Percentiles rank a stretch among this genome's conserved stretches.
Conservation (phyloP, 345 rosid species). For the Kernera saxatilis region DNA sequence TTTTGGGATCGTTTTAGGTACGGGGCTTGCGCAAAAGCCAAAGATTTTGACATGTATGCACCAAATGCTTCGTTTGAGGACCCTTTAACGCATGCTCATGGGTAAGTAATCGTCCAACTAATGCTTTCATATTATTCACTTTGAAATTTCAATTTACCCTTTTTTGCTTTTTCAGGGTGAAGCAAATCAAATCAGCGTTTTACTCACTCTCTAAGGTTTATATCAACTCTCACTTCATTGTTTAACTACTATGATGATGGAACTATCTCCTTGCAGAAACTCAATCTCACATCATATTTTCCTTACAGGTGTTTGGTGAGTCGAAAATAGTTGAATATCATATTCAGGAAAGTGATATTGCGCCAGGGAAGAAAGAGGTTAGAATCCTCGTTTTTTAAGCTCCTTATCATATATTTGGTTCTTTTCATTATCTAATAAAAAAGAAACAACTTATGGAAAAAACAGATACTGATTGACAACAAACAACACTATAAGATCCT, state of each 20-base stretch:
- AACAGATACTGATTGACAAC: slow-evolving; percentile 71
- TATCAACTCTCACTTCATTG: background rate
- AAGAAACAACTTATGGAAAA: background rate
- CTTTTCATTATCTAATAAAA: background rate
- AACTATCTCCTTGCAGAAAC: background rate
- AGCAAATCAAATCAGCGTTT: slow-evolving; percentile 92
- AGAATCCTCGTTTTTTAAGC: background rate
- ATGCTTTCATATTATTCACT: background rate
- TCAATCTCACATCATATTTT: background rate
- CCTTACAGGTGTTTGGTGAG: slow-evolving; percentile 62
- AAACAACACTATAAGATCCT: slow-evolving; percentile 74
- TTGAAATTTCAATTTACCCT: background rate
- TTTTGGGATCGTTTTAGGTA: slow-evolving; percentile 44
- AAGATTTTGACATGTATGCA: slow-evolving; percentile 75
- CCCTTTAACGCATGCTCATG: slow-evolving; percentile 84
- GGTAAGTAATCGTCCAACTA: slow-evolving; percentile 37
- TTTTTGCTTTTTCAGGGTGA: slow-evolving; percentile 46
- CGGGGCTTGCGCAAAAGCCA: slow-evolving; percentile 53
- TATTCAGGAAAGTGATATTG: slow-evolving; percentile 41
- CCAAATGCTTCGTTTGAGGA: slow-evolving; percentile 85
- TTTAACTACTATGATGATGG: background rate
- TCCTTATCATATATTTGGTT: background rate
- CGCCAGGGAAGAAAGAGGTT: slow-evolving; percentile 68
- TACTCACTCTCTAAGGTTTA: slow-evolving; percentile 72
- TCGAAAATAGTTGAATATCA: slow-evolving; percentile 68